Percentiles rank a stretch among this genome's conserved stretches.
phyloP scores from a whole-genome alignment of 306 rosid species.

The Lagenaria siceraria region DNA sequence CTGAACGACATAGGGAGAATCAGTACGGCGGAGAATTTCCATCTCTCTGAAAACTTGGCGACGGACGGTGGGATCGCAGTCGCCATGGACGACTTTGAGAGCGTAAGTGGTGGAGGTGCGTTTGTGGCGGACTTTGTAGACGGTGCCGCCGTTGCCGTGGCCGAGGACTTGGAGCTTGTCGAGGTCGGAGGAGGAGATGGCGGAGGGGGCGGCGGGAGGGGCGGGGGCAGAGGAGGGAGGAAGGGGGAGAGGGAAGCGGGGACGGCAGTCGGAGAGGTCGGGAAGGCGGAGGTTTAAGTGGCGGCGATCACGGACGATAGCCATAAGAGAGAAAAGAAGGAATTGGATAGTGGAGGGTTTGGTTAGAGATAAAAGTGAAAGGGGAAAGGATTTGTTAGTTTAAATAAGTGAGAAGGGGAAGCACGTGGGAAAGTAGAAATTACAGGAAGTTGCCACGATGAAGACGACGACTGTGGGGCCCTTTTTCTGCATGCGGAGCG shows the following conservation, averaged over 20 bases:
- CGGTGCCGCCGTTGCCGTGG: slow-evolving; percentile 84
- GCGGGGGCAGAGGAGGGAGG: slow-evolving; percentile 3
- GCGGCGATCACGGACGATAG: slow-evolving; percentile 70
- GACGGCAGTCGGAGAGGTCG: slow-evolving; percentile 29
- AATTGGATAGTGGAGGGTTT: background rate
- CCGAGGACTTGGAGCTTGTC: slow-evolving; percentile 74
- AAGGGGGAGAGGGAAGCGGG: slow-evolving; percentile 16
- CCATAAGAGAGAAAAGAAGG: slow-evolving; percentile 27
- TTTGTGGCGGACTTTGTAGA: slow-evolving; percentile 77
- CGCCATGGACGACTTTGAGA: slow-evolving; percentile 41
- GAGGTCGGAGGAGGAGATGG: slow-evolving; percentile 28
- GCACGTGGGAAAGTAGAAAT: background rate
- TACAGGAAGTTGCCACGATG: background rate
- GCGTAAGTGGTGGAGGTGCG: slow-evolving; percentile 42
- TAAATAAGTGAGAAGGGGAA: background rate
- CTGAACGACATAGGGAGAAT: slow-evolving; percentile 46
- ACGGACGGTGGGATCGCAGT: slow-evolving; percentile 44
- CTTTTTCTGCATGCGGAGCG: background rate
- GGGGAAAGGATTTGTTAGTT: background rate
- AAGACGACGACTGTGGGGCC: background rate
- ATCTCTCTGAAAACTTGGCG: slow-evolving; percentile 56
- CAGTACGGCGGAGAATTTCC: slow-evolving; percentile 76
- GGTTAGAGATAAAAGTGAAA: background rate
- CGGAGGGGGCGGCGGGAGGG: slow-evolving; percentile 4
- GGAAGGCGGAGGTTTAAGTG: slow-evolving; percentile 62